These are phyloP conservation scores for Saccharomyces pastorianus DNA, from an alignment of 1,139 yeast genomes.

Conservation along the genomic window DNA sequence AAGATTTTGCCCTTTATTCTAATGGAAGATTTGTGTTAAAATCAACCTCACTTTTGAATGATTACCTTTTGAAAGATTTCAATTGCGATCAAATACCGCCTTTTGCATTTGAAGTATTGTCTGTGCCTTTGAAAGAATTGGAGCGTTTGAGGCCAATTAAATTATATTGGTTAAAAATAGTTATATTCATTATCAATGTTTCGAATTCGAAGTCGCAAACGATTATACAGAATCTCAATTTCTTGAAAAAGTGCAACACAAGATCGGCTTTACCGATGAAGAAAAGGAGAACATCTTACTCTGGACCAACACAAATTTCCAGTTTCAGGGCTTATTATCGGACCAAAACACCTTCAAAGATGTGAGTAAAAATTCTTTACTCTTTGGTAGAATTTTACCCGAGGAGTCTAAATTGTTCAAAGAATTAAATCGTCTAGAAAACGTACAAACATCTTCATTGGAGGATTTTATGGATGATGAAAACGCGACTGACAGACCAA, in stretches of 20 bases:
- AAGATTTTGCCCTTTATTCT: conserved; percentile 57
- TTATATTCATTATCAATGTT: conserved; percentile 56
- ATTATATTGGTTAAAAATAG: conserved; percentile 57
- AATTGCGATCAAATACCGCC: conserved; percentile 40
- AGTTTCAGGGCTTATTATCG: conserved; percentile 31
- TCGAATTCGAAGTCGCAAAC: conserved; percentile 62
- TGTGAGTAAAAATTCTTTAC: conserved; percentile 25
- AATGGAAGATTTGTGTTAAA: conserved; percentile 42
- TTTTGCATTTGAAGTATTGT: conserved; percentile 69
- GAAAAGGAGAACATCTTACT: conserved; percentile 44
- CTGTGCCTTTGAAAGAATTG: conserved; percentile 63
- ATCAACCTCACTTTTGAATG: conserved; percentile 31
- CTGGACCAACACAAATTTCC: conserved; percentile 33
- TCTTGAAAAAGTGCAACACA: conserved; percentile 47
- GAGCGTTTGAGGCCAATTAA: conserved; percentile 66
- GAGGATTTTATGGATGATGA: conserved; percentile 31
- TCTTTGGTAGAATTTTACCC: conserved; percentile 36
- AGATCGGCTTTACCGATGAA: conserved; percentile 45
- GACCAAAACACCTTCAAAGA: conserved; percentile 27
- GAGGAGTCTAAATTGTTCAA: conserved; percentile 29
- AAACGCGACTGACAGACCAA: conserved; percentile 10
- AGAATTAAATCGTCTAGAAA: conserved; percentile 13
- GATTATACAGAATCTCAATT: conserved; percentile 52
- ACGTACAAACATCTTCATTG: not conserved
- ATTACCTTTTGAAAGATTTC: conserved; percentile 43